These are phyloP conservation scores for Botryotinia convoluta DNA, from an alignment of 2,329 filamentous ascomycete genomes.

Conservation along the genomic window DNA sequence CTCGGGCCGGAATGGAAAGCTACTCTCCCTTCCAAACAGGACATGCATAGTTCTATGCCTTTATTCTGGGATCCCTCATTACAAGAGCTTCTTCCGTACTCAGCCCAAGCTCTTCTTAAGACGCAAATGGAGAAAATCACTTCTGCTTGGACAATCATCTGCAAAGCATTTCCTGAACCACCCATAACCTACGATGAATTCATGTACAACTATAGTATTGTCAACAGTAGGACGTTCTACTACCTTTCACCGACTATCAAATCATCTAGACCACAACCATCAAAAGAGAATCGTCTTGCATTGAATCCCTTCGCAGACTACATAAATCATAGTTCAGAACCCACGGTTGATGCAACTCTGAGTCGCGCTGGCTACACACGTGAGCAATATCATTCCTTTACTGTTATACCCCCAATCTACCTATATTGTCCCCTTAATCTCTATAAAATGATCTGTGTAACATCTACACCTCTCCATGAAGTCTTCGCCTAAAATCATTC, in stretches of 20 bases:
- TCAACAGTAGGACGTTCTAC: constrained; percentile 64
- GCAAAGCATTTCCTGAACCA: constrained; percentile 43
- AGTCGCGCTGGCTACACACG: constrained; percentile 50
- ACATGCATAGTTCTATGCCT: constrained; percentile 58
- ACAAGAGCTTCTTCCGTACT: constrained; percentile 46
- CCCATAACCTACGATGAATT: constrained; percentile 43
- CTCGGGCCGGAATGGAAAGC: constrained; percentile 59
- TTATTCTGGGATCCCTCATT: constrained; percentile 50
- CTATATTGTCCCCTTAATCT: too few species aligned
- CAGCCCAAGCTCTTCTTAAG: constrained; percentile 46
- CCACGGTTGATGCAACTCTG: constrained; percentile 48
- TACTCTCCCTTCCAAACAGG: constrained; percentile 61
- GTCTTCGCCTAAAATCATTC: not conserved
- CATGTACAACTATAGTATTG: constrained; percentile 56
- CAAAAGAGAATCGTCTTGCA: constrained; percentile 59
- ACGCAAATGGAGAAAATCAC: constrained; percentile 55
- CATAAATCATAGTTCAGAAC: constrained; percentile 54
- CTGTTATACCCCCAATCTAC: not conserved
- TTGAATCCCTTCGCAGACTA: constrained; percentile 72
- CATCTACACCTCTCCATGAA: not conserved
- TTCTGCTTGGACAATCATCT: constrained; percentile 49
- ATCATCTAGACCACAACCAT: constrained; percentile 42
- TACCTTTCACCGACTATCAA: constrained; percentile 39
- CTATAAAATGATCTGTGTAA: not conserved
- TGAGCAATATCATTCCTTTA: not conserved